Evolutionary conservation across 1,284 basidiomycete genomes (phyloP), one percentile per base, ranked within the genome.

Genomic region (Neonothopanus nambi): DNA sequence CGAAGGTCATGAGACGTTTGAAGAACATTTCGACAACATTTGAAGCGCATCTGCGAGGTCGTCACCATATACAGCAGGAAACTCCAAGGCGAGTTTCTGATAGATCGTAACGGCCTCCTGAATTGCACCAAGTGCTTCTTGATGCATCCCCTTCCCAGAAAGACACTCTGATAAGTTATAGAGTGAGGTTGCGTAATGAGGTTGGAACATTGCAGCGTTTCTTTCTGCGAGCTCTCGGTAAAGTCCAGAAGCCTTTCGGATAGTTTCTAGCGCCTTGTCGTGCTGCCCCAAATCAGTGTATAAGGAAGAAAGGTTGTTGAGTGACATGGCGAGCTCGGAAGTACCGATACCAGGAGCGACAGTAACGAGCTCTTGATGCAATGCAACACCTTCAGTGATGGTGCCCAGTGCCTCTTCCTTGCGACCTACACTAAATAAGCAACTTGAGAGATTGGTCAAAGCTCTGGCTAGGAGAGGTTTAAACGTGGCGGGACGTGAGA

Each of bases 241-340:
- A 9, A 42, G n/a, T 17, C 18, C 40, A 17, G 26, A 5, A 6
- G 40, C 40, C 11, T 24, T 18, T 15, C 13, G 40, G 5, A 24
- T 11, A 21, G 40, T 11, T 11, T 42, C 40, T 15, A 42, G 26
- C 8, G 51, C 51, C 12, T 53, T 36, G 3, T 39, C 35, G 13
- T 3, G 26, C 12, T 37, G 44, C 28, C 24, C 21, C 7, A 44
- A 36, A 17, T 40, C 44, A 24, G 30, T 24, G 9, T 37, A 39
- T 24, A 30, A 15, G 40, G n/a, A 18, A 9, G 43, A 53, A 35
- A 47, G 44, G 21, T 47, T 53, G 18, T 39, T 46, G 33, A 53
- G 41, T 6, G 51, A 46, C 23, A 38, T 28, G 8, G 51, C 51
- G 9, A 53, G 44, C 21, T 53, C 44, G 8, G 51, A 9, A n/a